Conservation (phyloP, 768 basidiomycete genomes). For the Aureoboletus auriporus region DNA sequence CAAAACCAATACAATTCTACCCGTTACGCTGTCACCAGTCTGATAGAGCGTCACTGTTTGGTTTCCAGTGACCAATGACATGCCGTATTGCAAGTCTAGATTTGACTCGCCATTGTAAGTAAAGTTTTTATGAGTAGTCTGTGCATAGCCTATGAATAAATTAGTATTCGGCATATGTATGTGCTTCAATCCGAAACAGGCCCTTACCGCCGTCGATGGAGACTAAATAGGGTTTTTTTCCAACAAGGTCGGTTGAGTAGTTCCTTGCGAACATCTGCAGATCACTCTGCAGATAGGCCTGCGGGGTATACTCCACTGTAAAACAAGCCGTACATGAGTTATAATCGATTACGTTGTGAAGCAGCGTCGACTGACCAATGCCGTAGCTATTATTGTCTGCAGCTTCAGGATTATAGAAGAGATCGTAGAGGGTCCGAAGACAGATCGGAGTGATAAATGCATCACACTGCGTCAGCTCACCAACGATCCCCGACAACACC, state of each 20-base stretch:
- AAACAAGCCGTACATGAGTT: not conserved
- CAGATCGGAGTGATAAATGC: slow-evolving; percentile 28
- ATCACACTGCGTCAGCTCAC: slow-evolving; percentile 19
- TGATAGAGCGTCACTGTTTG: slow-evolving; percentile 32
- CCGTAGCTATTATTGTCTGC: slow-evolving; percentile 29
- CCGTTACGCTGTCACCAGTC: slow-evolving; percentile 24
- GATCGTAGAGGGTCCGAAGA: slow-evolving; percentile 25
- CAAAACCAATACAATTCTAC: not conserved
- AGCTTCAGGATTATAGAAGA: slow-evolving; percentile 24
- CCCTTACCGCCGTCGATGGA: slow-evolving; percentile 33
- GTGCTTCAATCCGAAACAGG: not conserved
- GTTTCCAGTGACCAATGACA: slow-evolving; percentile 24
- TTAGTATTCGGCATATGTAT: not conserved
- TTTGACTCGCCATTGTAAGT: slow-evolving; percentile 26
- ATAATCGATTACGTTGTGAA: not conserved
- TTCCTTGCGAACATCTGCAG: slow-evolving; percentile 29
- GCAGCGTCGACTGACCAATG: slow-evolving; percentile 19
- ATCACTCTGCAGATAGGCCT: slow-evolving; percentile 28
- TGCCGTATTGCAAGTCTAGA: slow-evolving; percentile 30
- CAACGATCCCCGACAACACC: slow-evolving; percentile 7
- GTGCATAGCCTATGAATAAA: slow-evolving; percentile 18
- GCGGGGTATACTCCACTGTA: slow-evolving; percentile 33
- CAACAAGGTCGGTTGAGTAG: slow-evolving; percentile 15
- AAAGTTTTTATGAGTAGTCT: slow-evolving; percentile 17
- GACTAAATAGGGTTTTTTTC: slow-evolving; percentile 24